These are phyloP conservation scores for Plasmodium sp. DNA, from an alignment of 169 alveolate genomes.

Conservation along the genomic window DNA sequence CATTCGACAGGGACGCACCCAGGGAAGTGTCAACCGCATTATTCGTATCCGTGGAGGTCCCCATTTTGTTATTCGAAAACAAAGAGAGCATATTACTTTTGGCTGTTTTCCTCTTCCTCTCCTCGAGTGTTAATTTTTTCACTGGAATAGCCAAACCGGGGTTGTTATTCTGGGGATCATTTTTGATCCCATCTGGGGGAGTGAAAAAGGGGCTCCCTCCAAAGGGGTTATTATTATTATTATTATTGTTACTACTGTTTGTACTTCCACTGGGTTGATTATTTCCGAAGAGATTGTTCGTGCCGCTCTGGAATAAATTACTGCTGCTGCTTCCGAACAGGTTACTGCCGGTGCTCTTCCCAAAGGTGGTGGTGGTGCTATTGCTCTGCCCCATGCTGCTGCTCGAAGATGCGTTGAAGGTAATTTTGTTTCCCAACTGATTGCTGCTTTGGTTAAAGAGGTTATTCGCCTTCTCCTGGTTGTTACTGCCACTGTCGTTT, in stretches of 20 bases:
- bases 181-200: background rate
- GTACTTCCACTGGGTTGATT: background rate
- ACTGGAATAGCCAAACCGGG: constrained; percentile 20
- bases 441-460: constrained; percentile 1
- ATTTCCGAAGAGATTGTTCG: background rate
- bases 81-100: constrained; percentile 52
- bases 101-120: constrained; percentile 65
- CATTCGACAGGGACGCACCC: background rate
- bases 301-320: background rate
- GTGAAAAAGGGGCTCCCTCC: constrained; percentile 5
- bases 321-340: background rate
- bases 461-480: background rate
- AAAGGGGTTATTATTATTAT: background rate
- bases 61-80: constrained; percentile 36
- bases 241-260: background rate
- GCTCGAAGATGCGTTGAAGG: background rate
- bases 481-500: background rate
- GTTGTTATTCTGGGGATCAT: background rate
- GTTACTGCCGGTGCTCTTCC: background rate
- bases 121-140: constrained; percentile 67
- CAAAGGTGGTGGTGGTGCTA: background rate
- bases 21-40: background rate
- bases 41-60: background rate
- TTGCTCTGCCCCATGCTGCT: constrained; percentile 4
- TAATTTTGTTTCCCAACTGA: background rate